These are phyloP conservation scores for Boeremia exigua DNA, from an alignment of 2,329 filamentous ascomycete genomes.

Conservation along the genomic window DNA sequence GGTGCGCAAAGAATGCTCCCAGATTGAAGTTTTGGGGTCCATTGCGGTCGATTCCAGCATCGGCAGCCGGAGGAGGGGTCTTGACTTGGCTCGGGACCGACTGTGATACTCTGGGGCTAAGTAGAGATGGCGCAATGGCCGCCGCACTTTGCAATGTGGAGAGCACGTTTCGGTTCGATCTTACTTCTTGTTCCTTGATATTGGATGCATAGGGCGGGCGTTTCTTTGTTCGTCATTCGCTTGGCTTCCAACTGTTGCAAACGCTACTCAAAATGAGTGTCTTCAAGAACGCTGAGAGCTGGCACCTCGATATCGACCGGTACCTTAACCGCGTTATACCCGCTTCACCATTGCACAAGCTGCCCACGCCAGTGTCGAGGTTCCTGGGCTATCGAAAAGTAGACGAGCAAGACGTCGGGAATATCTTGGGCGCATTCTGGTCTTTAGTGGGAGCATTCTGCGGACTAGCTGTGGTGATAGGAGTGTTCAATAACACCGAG, in stretches of 20 bases:
- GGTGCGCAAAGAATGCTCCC: constrained; percentile 5
- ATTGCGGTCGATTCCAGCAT: not conserved
- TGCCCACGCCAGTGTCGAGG: constrained; percentile 71
- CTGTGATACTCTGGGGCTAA: constrained; percentile 5
- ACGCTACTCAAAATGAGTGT: constrained; percentile 15
- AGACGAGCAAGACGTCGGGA: constrained; percentile 49
- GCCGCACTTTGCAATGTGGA: not conserved
- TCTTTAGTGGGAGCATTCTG: constrained; percentile 53
- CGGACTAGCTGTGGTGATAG: constrained; percentile 52
- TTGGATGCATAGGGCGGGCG: not conserved
- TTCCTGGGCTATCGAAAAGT: constrained; percentile 62
- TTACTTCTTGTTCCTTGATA: not conserved
- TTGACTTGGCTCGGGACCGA: constrained; percentile 14
- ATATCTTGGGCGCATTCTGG: constrained; percentile 51
- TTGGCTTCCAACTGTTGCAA: not conserved
- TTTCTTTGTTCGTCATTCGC: not conserved
- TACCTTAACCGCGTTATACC: constrained; percentile 75
- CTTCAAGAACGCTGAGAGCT: constrained; percentile 24
- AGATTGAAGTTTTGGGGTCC: constrained; percentile 1
- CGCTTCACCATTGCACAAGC: constrained; percentile 64
- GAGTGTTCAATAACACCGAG: constrained; percentile 50
- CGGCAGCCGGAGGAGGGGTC: not conserved
- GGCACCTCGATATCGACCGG: constrained; percentile 76
- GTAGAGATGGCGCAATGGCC: constrained; percentile 12
- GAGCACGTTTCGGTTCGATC: not conserved